These are phyloP conservation scores for Setaria viridis DNA, from an alignment of 202 grass and related monocot species.

Conservation along the genomic window DNA sequence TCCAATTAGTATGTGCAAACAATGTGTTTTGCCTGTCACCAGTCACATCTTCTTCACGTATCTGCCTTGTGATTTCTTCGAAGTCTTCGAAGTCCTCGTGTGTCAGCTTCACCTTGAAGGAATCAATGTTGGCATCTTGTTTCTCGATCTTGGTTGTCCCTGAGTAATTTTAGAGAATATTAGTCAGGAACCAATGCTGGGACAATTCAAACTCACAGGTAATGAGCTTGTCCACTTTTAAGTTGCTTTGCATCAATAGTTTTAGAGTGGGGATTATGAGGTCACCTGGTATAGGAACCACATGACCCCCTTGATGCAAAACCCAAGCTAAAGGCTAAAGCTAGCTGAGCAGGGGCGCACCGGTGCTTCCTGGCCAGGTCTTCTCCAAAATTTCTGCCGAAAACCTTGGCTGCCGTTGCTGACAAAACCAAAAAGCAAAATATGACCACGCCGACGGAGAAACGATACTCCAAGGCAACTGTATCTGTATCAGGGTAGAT, in stretches of 20 bases:
- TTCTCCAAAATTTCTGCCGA: conserved; percentile 60
- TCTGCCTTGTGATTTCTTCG: conserved; percentile 55
- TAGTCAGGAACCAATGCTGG: conserved; percentile 8
- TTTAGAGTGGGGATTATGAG: not conserved
- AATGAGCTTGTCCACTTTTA: not conserved
- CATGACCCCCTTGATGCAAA: conserved; percentile 66
- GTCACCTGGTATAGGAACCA: conserved; percentile 80
- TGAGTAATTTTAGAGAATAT: conserved; percentile 39
- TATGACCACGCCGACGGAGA: too few relatives aligned
- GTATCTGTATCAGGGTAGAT: too few relatives aligned
- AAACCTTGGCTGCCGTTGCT: conserved; percentile 58
- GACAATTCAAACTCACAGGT: not conserved
- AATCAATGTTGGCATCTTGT: conserved; percentile 67
- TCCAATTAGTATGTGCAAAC: conserved; percentile 41
- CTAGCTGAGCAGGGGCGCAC: conserved; percentile 45
- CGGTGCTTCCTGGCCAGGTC: conserved; percentile 56
- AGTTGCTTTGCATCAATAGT: conserved; percentile 6
- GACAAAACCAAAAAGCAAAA: not conserved
- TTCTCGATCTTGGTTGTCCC: conserved; percentile 83
- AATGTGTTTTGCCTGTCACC: conserved; percentile 47
- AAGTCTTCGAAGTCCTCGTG: conserved; percentile 61
- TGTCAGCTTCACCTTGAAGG: conserved; percentile 62
- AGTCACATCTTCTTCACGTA: conserved; percentile 55
- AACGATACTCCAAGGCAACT: too few relatives aligned
- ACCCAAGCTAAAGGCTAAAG: conserved; percentile 61